A percentile compares a stretch with the other conserved stretches of the same genome.
Evolutionary conservation across 495 filamentous ascomycete species (phyloP).

Genomic region (Oidiodendron maius): DNA sequence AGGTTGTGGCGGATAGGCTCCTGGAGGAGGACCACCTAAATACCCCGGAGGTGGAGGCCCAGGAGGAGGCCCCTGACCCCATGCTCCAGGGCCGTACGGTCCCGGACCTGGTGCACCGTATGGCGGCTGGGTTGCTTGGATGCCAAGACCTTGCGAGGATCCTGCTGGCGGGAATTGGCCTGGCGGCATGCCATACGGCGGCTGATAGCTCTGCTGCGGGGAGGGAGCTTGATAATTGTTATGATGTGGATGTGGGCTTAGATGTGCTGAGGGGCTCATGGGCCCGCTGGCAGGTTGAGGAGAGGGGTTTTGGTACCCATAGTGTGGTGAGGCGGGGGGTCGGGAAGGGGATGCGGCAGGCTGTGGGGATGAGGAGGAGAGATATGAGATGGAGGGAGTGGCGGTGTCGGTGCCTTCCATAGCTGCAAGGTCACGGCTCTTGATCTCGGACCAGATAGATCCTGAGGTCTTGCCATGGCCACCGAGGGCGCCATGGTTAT

Average conservation of each 20-base stretch:
- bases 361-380: constrained; percentile 3
- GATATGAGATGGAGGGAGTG: constrained; percentile 10
- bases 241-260: constrained; percentile 9
- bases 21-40: neutral
- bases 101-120: constrained; percentile 5
- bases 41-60: neutral
- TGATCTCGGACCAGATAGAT: constrained; percentile 47
- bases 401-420: constrained; percentile 26
- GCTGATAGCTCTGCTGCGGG: neutral
- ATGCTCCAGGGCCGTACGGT: neutral
- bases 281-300: constrained; percentile 7
- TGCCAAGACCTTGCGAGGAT: constrained; percentile 3
- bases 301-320: constrained; percentile 19
- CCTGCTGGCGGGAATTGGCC: neutral
- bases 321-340: constrained; percentile 15
- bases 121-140: constrained; percentile 2
- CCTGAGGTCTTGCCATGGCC: constrained; percentile 43
- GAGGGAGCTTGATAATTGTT: constrained; percentile 11
- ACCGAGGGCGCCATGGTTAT: constrained; percentile 34
- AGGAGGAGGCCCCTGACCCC: constrained; percentile 5
- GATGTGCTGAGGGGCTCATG: constrained; percentile 11
- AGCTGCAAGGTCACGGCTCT: constrained; percentile 32
- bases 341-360: constrained; percentile 2
- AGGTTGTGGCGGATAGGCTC: neutral
- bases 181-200: neutral